Evolutionary conservation across 2,329 filamentous ascomycete species (phyloP), one percentile per base, ranked within the genome.

Genomic region (Nemania bipapillata): DNA sequence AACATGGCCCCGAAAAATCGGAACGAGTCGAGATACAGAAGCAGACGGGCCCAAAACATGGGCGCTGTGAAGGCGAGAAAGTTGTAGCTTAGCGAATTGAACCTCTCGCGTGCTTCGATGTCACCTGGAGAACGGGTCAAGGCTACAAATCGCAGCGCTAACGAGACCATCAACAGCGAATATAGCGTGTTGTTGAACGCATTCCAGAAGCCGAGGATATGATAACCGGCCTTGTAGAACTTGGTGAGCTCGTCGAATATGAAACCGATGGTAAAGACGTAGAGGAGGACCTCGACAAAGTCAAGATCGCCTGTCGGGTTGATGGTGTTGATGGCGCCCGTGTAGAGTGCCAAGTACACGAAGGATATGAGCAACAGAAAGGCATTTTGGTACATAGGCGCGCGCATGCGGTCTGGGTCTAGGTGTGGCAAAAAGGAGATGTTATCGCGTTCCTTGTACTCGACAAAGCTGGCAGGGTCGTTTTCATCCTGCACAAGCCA

Each of bases 1-100:
- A 99, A 87, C 96, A 99, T 99, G 57, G 95, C 94, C 26, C 96
- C 96, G 76, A 99, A 99, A 84, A 99, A 99, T 63, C 92, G 90
- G 85, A 97, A 89, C 37, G 92, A 93, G 80, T 99, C 96, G 20
- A 99, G 88, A 78, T 97, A 99, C 6, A 99, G 87, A 70, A 99
- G 83, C 67, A 99, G 86, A 4, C 96, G 91, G 77, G 90, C 92
- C 95, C 96, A 99, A 80, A 99, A 98, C 92, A 99, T 92, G 0
- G 96, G 96, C 0, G 96, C 94, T 2, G 91, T 90, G 79, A 97
- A 97, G 9, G 96, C 94, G 26, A 99, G 83, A 78, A 98, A 94
- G 80, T 97, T 97, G 81, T 99, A 99, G 78, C 92, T 94, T 22
- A 97, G 83, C 66, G 88, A 85, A 79, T 96, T 97, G 80, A 90